Base-by-base conservation (phyloP, 148 eudicot species). In the Dianthus caryophyllus region DNA sequence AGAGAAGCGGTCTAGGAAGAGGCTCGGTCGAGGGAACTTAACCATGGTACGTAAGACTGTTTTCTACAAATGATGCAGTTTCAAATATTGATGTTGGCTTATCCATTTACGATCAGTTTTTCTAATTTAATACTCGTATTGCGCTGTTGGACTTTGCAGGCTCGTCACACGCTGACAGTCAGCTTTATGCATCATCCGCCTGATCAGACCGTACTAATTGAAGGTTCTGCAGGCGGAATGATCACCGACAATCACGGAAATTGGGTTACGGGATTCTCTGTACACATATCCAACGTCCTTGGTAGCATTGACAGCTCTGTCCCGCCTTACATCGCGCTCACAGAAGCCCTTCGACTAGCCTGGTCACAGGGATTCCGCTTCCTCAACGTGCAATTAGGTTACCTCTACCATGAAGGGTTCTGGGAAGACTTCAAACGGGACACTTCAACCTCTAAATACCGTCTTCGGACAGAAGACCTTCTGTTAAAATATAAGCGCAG, bases 181-280 rank as follows among this genome's bases (percentile, higher is more conserved):
- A 69, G 66, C 21, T 46, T 49, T 6, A 29, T 59, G 46, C 29
- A 21, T 14, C 6, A 48, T 60, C 57, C 65, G 6, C 48, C 65
- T 46, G 57, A 48, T 20, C 57, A 48, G 54, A 48, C 36, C 4
- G 20, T 69, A 24, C n/a, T 61, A 10, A 61, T 9, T 20, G 14
- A 29, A 1, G 72, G 72, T 46, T 29, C 9, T 5, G 72, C 55
- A 18, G 72, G 72, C 48, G 72, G 65, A 47, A 8, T 69, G 41
- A 58, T 69, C 16, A 17, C 29, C 29, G 51, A 69, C 30, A 11
- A 29, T 47, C 3, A 48, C 8, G 57, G 73, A 59, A 51, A 69
- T 2, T 69, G 73, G 73, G 17, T 59, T 4, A 15, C 22, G 9
- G 66, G 73, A 11, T 18, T 69, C 21, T 47, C 58, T 1, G 22